Percentiles rank a stretch among this genome's conserved stretches.
phyloP scores from a whole-genome alignment of 2,329 filamentous ascomycete genomes.

The Talaromyces islandicus region DNA sequence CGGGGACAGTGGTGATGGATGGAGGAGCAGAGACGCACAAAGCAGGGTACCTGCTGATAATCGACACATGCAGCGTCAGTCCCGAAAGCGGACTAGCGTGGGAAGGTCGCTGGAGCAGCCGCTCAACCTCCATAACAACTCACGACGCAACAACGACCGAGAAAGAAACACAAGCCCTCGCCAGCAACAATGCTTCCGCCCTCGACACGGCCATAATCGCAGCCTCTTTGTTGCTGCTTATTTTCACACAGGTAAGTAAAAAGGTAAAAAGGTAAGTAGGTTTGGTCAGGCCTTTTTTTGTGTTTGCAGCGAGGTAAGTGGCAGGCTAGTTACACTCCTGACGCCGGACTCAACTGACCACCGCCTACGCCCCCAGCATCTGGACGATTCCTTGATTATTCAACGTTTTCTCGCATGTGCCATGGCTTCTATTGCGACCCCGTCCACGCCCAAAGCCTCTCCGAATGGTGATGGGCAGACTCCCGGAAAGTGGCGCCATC shows the following conservation, averaged over 20 bases:
- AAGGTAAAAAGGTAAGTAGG: background rate
- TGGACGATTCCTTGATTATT: background rate
- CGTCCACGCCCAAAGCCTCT: constrained; percentile 33
- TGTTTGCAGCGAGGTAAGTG: background rate
- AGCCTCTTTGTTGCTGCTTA: background rate
- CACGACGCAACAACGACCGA: background rate
- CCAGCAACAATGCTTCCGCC: background rate
- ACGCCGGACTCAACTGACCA: background rate
- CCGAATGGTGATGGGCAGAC: constrained; percentile 27
- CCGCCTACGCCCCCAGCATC: background rate
- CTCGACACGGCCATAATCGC: background rate
- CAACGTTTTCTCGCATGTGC: background rate
- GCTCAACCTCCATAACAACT: background rate
- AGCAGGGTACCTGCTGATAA: too few relatives aligned
- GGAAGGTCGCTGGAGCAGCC: background rate
- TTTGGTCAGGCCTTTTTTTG: background rate
- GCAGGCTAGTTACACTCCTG: background rate
- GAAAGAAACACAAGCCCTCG: background rate
- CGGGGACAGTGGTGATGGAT: background rate
- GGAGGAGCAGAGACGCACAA: background rate
- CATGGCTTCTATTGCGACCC: constrained; percentile 34
- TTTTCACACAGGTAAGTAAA: background rate
- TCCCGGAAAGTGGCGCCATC: constrained; percentile 84
- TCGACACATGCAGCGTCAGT: background rate
- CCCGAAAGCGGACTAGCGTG: background rate